Conservation (phyloP, 345 rosid species). For the Rubroshorea leprosula region DNA sequence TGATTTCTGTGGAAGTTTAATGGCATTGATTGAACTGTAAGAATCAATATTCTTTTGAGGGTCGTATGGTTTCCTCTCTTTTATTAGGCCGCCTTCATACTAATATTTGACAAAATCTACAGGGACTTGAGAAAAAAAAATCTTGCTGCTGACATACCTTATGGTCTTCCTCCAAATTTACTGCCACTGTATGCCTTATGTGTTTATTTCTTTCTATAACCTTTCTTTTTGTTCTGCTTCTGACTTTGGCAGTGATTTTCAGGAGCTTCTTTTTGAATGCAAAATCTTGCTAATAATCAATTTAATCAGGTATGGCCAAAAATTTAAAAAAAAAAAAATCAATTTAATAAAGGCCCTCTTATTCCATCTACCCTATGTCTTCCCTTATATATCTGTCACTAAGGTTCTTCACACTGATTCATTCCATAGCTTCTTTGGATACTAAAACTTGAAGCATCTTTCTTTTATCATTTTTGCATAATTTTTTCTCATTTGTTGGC, state of each 20-base stretch:
- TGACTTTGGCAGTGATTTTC: constrained; percentile 10
- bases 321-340: too few relatives aligned
- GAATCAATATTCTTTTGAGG: constrained; percentile 24
- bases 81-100: constrained; percentile 3
- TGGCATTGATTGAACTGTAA: constrained; percentile 68
- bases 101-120: constrained; percentile 28
- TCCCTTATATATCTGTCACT: constrained; percentile 80
- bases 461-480: too few relatives aligned
- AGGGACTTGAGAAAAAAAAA: constrained; percentile 86
- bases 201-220: background rate
- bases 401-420: constrained; percentile 11
- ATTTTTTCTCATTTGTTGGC: too few relatives aligned
- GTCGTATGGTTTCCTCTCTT: constrained; percentile 14
- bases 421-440: background rate
- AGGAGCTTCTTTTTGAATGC: constrained; percentile 19
- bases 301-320: constrained; percentile 60
- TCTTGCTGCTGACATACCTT: constrained; percentile 52
- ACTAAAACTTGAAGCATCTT: too few relatives aligned
- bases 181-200: constrained; percentile 52
- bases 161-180: constrained; percentile 54
- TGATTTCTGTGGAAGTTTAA: constrained; percentile 39
- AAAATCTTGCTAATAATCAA: constrained; percentile 77
- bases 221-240: background rate
- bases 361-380: constrained; percentile 41
- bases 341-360: too few relatives aligned